Conservation (phyloP, 768 basidiomycete genomes). For the Boletus edulis region DNA sequence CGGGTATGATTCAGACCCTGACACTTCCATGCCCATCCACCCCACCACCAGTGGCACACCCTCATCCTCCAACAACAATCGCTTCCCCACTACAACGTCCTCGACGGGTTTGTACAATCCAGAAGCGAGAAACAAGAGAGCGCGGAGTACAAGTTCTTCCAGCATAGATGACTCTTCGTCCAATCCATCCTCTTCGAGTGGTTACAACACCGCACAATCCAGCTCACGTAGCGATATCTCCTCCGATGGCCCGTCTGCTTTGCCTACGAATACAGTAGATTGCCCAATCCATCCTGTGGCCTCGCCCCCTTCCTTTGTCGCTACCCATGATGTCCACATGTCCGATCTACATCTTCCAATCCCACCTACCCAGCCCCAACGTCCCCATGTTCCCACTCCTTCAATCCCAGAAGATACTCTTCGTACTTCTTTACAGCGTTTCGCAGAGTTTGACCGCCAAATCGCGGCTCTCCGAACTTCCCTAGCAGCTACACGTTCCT, state of each 20-base stretch:
- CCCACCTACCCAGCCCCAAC: constrained; percentile 16
- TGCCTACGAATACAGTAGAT: constrained; percentile 10
- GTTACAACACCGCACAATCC: constrained; percentile 33
- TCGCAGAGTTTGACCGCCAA: constrained; percentile 52
- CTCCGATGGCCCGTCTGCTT: constrained; percentile 16
- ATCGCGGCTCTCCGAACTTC: constrained; percentile 48
- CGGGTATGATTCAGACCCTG: constrained; percentile 33
- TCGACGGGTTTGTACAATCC: constrained; percentile 31
- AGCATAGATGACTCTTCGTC: constrained; percentile 34
- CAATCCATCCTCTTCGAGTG: constrained; percentile 36
- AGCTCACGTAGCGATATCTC: constrained; percentile 33
- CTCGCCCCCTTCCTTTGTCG: constrained; percentile 38
- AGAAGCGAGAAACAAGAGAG: constrained; percentile 56
- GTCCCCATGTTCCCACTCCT: constrained; percentile 10
- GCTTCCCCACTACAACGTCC: constrained; percentile 6
- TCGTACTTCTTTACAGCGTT: constrained; percentile 47
- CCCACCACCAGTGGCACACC: constrained; percentile 27
- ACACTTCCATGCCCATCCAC: constrained; percentile 26
- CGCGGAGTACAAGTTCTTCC: constrained; percentile 52
- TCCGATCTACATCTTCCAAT: constrained; percentile 33
- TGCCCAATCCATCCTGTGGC: constrained; percentile 21
- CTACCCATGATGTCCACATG: constrained; percentile 51
- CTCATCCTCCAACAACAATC: constrained; percentile 14
- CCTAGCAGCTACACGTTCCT: constrained; percentile 27
- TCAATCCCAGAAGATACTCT: constrained; percentile 36